Conservation (phyloP, 768 basidiomycete genomes). For the Boletus pseudopeckii region DNA sequence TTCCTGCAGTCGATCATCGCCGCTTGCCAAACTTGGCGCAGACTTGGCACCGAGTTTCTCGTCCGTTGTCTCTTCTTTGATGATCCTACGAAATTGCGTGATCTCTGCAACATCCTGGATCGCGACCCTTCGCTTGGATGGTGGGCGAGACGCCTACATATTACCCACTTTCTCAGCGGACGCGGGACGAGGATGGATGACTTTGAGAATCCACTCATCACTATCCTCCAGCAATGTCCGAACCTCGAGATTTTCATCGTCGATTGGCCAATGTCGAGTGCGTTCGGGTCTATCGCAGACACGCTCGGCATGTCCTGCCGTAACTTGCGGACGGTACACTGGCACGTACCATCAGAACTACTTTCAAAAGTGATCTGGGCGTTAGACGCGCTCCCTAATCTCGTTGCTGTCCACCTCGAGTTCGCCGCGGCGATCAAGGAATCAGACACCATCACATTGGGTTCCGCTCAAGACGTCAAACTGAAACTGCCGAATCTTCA, state of each 20-base stretch:
- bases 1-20: constrained; percentile 56
- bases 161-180: constrained; percentile 48
- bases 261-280: constrained; percentile 57
- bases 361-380: constrained; percentile 72
- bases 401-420: constrained; percentile 56
- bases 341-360: constrained; percentile 52
- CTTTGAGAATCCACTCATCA: constrained; percentile 51
- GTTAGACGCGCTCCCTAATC: constrained; percentile 54
- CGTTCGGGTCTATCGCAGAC: constrained; percentile 64
- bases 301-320: constrained; percentile 51
- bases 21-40: constrained; percentile 64
- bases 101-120: constrained; percentile 51
- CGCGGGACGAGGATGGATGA: constrained; percentile 43
- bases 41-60: constrained; percentile 60
- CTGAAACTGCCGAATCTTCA: constrained; percentile 53
- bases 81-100: constrained; percentile 51
- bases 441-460: constrained; percentile 50
- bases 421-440: constrained; percentile 35
- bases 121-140: constrained; percentile 55
- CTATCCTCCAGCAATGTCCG: constrained; percentile 61
- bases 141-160: constrained; percentile 73
- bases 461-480: constrained; percentile 55
- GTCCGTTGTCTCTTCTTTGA: constrained; percentile 69
- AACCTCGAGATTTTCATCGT: constrained; percentile 73
- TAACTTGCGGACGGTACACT: constrained; percentile 58